Conservation (phyloP, 257 asterid genomes). For the Fraxinus quadrangulata region DNA sequence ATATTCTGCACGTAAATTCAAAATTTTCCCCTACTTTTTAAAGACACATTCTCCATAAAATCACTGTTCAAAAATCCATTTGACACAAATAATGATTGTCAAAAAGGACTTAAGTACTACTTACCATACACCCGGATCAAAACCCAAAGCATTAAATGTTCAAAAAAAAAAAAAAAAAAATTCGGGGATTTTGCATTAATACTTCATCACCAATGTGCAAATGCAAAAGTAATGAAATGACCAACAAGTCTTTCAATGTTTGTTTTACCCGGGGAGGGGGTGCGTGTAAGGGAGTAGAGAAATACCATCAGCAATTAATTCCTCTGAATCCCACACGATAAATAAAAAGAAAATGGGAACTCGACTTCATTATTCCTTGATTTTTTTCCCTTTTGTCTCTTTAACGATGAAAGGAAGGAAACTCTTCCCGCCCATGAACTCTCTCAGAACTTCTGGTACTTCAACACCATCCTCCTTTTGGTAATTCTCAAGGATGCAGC, state of each 20-base stretch:
- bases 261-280: neutral
- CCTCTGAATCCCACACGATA: neutral
- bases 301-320: neutral
- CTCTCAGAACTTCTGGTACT: conserved; percentile 70
- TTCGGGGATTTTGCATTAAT: neutral
- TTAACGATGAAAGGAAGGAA: conserved; percentile 71
- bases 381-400: conserved; percentile 68
- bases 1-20: no score
- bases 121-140: no score
- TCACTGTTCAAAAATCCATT: no score
- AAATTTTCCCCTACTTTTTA: no score
- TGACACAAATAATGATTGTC: conserved; percentile 31
- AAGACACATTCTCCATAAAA: no score
- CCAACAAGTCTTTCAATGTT: no score
- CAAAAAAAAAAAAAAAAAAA: no score
- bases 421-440: conserved; percentile 68
- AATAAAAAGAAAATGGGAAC: neutral
- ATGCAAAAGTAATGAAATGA: neutral
- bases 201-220: neutral
- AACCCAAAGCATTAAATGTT: no score
- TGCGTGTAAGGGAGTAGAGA: neutral
- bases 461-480: conserved; percentile 91
- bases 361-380: conserved; percentile 34
- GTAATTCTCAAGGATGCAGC: conserved; percentile 87
- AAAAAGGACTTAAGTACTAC: conserved; percentile 42